These are phyloP conservation scores for Cunninghamia lanceolata DNA, from an alignment of 75 land plant species.

Conservation along the genomic window DNA sequence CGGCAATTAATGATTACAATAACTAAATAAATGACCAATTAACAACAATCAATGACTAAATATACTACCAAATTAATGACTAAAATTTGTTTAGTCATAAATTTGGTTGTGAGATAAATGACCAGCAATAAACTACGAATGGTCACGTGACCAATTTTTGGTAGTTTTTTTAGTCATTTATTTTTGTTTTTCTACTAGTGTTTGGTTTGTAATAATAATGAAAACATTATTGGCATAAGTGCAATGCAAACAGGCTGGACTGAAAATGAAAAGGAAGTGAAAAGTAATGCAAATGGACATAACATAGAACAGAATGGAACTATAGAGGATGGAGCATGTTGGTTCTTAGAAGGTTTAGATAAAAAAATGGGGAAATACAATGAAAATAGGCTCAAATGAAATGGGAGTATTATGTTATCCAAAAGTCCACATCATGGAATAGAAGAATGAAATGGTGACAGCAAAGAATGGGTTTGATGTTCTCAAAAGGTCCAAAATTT, in stretches of 20 bases:
- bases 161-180: too few species aligned
- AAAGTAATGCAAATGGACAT: background rate
- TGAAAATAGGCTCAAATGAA: background rate
- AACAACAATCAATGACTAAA: too few species aligned
- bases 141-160: too few species aligned
- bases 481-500: background rate
- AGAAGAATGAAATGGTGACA: background rate
- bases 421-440: background rate
- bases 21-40: too few species aligned
- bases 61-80: too few species aligned
- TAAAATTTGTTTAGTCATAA: too few species aligned
- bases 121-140: too few species aligned
- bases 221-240: background rate
- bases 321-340: background rate
- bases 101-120: too few species aligned
- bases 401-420: background rate
- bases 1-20: too few species aligned
- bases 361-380: background rate
- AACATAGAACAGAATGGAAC: background rate
- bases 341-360: too few species aligned
- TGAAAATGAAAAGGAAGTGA: conserved; percentile 1
- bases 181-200: too few species aligned
- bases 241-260: background rate
- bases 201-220: background rate
- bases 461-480: background rate